Evolutionary conservation across 2,329 filamentous ascomycete genomes (phyloP), one percentile per base, ranked within the genome.

Genomic region (Gaeumannomyces sp.): DNA sequence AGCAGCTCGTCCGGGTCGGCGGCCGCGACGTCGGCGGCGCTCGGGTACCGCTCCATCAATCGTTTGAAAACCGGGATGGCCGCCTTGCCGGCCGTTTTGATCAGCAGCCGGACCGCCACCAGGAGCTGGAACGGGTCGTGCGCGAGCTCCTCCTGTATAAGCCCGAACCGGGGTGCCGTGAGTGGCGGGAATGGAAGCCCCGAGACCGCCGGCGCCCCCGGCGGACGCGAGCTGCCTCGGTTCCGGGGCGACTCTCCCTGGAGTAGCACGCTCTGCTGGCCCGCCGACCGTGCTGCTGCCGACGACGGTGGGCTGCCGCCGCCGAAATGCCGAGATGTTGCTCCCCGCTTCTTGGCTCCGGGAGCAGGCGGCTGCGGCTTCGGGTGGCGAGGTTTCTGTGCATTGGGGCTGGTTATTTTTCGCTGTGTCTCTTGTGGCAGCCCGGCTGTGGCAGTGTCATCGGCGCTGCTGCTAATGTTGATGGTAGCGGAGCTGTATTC

Each of bases 41-140:
- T 89, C 0, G 91, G 89, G 66, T 91, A 97, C 3, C 77, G 79
- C 16, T 81, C 77, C 70, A 91, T 89, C 16, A 97, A 79, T 19
- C 81, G 73, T 73, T 88, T 88, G 68, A 96, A 89, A 0, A 90
- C 81, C 0, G 93, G 93, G 33, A 95, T 88, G 4, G 93, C 91
- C 13, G 85, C 81, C 60, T 81, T 83, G 14, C 91, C 93, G 3
- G 85, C 82, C 0, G 93, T 97, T 66, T 90, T 88, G 74, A 94
- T 94, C 35, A 97, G 85, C 70, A 97, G 93, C 0, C 91, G 92
- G 6, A 93, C 88, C 16, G 90, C 92, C 35, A 97, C 81, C 1
- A 97, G 83, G 1, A 97, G 84, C 68, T 87, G 88, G 74, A 96
- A 97, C 0, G 93, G 90, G 65, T 92, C 83, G 62, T 84, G 76